Evolutionary conservation across 2,329 filamentous ascomycete species (phyloP).

Genomic region (Elsinoe batatas): DNA sequence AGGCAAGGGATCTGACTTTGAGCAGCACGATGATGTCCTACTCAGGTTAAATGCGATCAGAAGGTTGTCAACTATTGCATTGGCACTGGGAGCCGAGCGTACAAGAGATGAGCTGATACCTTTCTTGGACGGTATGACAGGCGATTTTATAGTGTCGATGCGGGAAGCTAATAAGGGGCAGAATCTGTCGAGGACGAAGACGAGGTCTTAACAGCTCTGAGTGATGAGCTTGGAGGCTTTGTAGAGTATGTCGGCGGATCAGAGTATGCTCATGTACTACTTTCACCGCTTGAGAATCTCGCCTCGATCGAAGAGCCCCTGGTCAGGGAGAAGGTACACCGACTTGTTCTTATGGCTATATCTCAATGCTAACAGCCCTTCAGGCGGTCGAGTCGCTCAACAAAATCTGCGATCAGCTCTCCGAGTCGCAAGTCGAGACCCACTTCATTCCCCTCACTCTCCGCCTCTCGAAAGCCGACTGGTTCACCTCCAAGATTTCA

Average conservation of each 20-base stretch:
- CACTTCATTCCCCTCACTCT: constrained; percentile 93
- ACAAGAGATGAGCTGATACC: constrained; percentile 98
- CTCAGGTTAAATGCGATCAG: constrained; percentile 97
- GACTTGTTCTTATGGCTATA: constrained; percentile 18
- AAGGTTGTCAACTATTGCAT: constrained; percentile 92
- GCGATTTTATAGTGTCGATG: not conserved
- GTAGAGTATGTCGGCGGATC: constrained; percentile 96
- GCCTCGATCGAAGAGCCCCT: constrained; percentile 97
- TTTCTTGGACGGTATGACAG: constrained; percentile 82
- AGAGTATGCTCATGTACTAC: constrained; percentile 86
- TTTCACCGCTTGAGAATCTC: constrained; percentile 94
- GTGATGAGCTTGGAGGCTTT: constrained; percentile 92
- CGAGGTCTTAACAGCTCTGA: constrained; percentile 91
- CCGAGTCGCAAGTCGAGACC: constrained; percentile 86
- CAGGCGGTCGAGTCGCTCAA: constrained; percentile 98
- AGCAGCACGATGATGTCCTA: constrained; percentile 92
- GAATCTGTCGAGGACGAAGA: constrained; percentile 99
- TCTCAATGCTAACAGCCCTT: not conserved
- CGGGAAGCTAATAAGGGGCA: constrained; percentile 36
- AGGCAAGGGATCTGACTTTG: constrained; percentile 7
- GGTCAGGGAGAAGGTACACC: constrained; percentile 85
- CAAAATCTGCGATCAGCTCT: constrained; percentile 94
- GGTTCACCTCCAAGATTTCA: constrained; percentile 99
- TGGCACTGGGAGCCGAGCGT: constrained; percentile 88
- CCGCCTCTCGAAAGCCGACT: constrained; percentile 96